Conservation (phyloP, 371 early-diverging fungal species). For the Apophysomyces sp. region DNA sequence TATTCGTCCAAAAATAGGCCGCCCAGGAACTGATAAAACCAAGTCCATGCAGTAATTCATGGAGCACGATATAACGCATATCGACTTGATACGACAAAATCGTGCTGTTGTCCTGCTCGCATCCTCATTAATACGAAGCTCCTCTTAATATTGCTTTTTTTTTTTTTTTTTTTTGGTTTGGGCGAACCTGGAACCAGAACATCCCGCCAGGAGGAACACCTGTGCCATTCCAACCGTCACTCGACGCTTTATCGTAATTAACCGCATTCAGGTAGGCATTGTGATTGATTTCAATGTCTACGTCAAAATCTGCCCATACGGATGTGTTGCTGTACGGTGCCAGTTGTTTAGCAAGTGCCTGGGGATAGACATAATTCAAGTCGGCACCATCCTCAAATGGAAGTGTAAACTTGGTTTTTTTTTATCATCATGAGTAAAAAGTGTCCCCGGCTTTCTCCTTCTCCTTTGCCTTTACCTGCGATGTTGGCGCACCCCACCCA, state of each 20-base stretch:
- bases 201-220: constrained; percentile 33
- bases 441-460: not conserved
- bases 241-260: constrained; percentile 19
- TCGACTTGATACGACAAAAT: constrained; percentile 39
- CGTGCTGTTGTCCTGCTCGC: constrained; percentile 22
- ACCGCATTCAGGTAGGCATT: constrained; percentile 35
- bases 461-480: constrained; percentile 1
- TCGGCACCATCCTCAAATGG: constrained; percentile 52
- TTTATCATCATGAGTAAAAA: not conserved
- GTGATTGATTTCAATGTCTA: constrained; percentile 46
- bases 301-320: constrained; percentile 41
- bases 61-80: constrained; percentile 38
- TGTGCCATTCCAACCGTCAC: constrained; percentile 39
- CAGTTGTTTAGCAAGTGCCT: constrained; percentile 47
- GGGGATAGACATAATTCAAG: constrained; percentile 47
- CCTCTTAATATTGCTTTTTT: not conserved
- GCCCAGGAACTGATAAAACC: constrained; percentile 50
- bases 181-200: constrained; percentile 41
- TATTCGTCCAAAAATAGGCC: constrained; percentile 41
- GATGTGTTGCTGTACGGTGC: constrained; percentile 42
- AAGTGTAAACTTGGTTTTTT: constrained; percentile 32
- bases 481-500: constrained; percentile 8
- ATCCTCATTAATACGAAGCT: no score
- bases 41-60: constrained; percentile 44
- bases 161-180: not conserved